Conservation (phyloP, 2,329 filamentous ascomycete species). For the Thermomyces lanuginosus region DNA sequence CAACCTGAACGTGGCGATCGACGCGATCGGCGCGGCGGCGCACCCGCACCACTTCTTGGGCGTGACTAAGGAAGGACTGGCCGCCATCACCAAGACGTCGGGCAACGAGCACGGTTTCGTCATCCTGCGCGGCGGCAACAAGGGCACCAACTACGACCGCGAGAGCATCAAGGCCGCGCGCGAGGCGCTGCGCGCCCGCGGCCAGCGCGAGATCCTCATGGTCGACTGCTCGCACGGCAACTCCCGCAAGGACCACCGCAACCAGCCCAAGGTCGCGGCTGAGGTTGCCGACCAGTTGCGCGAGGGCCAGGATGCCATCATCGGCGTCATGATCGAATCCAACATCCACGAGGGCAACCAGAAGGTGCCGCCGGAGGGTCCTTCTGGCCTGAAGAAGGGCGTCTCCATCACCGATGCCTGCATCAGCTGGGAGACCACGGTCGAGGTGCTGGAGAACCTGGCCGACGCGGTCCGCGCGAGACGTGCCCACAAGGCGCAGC, state of each 20-base stretch:
- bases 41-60: slow-evolving; percentile 84
- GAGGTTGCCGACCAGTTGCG: slow-evolving; percentile 69
- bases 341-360: slow-evolving; percentile 86
- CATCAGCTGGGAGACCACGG: slow-evolving; percentile 80
- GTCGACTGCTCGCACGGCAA: slow-evolving; percentile 98
- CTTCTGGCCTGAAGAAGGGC: slow-evolving; percentile 62
- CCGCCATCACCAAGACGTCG: slow-evolving; percentile 80
- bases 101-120: slow-evolving; percentile 98
- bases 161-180: slow-evolving; percentile 66
- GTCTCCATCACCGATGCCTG: slow-evolving; percentile 94
- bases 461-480: slow-evolving; percentile 68
- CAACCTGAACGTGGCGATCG: slow-evolving; percentile 75
- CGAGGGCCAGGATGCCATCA: slow-evolving; percentile 70
- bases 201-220: slow-evolving; percentile 81
- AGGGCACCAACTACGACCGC: slow-evolving; percentile 84
- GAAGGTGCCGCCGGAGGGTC: slow-evolving; percentile 74
- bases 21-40: slow-evolving; percentile 65
- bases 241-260: slow-evolving; percentile 92
- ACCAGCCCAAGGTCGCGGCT: slow-evolving; percentile 86
- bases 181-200: slow-evolving; percentile 64
- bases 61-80: slow-evolving; percentile 92
- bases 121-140: slow-evolving; percentile 79
- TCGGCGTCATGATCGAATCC: slow-evolving; percentile 98
- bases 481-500: slow-evolving; percentile 34
- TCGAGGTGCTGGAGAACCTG: slow-evolving; percentile 65